Evolutionary conservation across 2,329 filamentous ascomycete genomes (phyloP).

Genomic region (Aspergillus sergii): DNA sequence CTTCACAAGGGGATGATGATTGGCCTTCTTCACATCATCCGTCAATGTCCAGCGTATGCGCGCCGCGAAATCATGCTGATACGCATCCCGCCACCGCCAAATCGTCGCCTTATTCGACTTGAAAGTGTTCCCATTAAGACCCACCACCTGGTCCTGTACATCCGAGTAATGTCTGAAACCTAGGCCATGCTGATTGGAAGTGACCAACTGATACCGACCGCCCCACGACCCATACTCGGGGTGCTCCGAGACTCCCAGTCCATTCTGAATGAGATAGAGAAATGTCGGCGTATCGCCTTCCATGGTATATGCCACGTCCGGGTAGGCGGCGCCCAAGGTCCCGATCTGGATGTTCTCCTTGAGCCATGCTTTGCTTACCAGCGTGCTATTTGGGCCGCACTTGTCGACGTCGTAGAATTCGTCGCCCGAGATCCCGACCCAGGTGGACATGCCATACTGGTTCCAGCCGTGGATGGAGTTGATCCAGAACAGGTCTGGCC

Average conservation of each 20-base stretch:
- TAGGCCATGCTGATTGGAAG: constrained; percentile 8
- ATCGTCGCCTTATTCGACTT: constrained; percentile 52
- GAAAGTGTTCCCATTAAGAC: constrained; percentile 33
- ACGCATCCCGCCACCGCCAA: constrained; percentile 58
- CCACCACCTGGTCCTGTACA: constrained; percentile 37
- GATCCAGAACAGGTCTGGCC: constrained; percentile 60
- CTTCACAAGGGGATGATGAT: constrained; percentile 25
- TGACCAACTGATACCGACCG: constrained; percentile 39
- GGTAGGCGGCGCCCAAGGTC: constrained; percentile 49
- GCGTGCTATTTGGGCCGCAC: constrained; percentile 52
- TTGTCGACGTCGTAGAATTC: constrained; percentile 50
- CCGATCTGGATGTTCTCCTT: constrained; percentile 58
- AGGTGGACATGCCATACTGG: constrained; percentile 57
- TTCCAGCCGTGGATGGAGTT: constrained; percentile 59
- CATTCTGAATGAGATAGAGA: constrained; percentile 47
- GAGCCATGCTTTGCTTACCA: constrained; percentile 56
- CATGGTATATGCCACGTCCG: constrained; percentile 53
- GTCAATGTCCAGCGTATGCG: constrained; percentile 51
- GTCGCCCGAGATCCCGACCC: constrained; percentile 60
- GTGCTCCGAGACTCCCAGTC: constrained; percentile 40
- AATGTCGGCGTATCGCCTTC: constrained; percentile 55
- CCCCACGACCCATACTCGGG: constrained; percentile 49
- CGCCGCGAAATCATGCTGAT: constrained; percentile 55
- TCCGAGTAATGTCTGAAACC: constrained; percentile 33
- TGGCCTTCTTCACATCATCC: constrained; percentile 19